These are phyloP conservation scores for Neonectria magnoliae DNA, from an alignment of 2,329 filamentous ascomycete genomes.

Conservation along the genomic window DNA sequence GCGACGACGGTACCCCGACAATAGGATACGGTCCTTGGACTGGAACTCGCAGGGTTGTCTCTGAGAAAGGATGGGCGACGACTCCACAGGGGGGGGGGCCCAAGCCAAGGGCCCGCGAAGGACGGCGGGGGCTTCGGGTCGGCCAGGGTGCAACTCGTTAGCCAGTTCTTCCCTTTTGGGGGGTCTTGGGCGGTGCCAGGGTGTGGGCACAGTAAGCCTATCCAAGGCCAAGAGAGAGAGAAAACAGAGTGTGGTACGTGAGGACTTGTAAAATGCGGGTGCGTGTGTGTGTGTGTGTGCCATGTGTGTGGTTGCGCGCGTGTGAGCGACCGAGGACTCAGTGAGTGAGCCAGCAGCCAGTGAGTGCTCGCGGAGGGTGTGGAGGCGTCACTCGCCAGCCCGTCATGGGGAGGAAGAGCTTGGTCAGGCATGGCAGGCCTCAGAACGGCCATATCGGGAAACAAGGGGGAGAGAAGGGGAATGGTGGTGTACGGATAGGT, in stretches of 20 bases:
- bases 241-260: background rate
- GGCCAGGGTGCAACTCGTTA: conserved; percentile 24
- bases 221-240: conserved; percentile 1
- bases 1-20: conserved; percentile 35
- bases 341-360: conserved; percentile 21
- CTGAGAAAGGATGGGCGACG: conserved; percentile 32
- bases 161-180: too few relatives aligned
- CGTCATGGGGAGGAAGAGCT: conserved; percentile 25
- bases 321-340: conserved; percentile 20
- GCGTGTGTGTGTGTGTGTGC: too few relatives aligned
- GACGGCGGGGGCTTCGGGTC: conserved; percentile 26
- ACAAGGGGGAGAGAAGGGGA: conserved; percentile 28
- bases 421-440: conserved; percentile 44
- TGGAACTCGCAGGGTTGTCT: conserved; percentile 34
- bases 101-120: conserved; percentile 31
- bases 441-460: conserved; percentile 30
- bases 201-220: conserved; percentile 19
- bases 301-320: conserved; percentile 9
- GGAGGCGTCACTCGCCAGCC: conserved; percentile 35
- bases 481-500: conserved; percentile 10
- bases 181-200: conserved; percentile 16
- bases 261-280: background rate
- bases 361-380: conserved; percentile 37
- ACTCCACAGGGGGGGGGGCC: conserved; percentile 28
- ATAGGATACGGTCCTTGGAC: conserved; percentile 34